Evolutionary conservation across 495 filamentous ascomycete genomes (phyloP).

Genomic region (Penicillium pulvis): DNA sequence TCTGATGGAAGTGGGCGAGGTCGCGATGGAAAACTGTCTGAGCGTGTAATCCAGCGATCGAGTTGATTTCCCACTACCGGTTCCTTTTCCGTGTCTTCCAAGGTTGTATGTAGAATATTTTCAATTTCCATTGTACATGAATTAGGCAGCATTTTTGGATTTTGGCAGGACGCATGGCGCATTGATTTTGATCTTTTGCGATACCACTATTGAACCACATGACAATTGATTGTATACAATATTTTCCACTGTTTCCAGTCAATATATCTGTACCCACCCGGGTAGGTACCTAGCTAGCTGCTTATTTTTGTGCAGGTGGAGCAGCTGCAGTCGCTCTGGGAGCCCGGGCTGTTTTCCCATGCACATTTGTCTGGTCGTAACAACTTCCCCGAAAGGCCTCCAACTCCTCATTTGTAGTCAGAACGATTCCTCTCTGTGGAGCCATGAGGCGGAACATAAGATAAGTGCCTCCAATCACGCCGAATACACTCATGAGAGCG

Average conservation of each 20-base stretch:
- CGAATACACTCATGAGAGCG: slow-evolving; percentile 20
- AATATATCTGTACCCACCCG: neutral
- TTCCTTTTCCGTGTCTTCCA: neutral
- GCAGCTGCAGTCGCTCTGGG: too few species aligned
- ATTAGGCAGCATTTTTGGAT: neutral
- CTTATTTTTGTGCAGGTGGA: too few species aligned
- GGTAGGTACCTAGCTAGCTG: neutral
- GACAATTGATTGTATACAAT: neutral
- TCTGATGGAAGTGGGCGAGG: slow-evolving; percentile 21
- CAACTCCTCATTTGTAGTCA: slow-evolving; percentile 18
- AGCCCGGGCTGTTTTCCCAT: too few species aligned
- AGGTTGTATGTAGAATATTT: too few species aligned
- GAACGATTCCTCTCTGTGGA: slow-evolving; percentile 8
- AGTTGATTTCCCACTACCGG: neutral
- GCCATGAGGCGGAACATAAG: slow-evolving; percentile 21
- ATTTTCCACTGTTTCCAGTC: neutral
- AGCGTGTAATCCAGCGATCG: neutral
- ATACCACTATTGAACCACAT: neutral
- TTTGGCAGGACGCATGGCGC: neutral
- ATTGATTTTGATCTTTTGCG: neutral
- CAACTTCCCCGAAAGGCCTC: slow-evolving; percentile 11
- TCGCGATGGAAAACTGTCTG: slow-evolving; percentile 18
- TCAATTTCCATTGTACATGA: neutral
- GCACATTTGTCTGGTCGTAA: slow-evolving; percentile 14
- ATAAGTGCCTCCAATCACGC: slow-evolving; percentile 23